Percentiles rank a stretch among this genome's conserved stretches.
Evolutionary conservation across 2,329 filamentous ascomycete species (phyloP).

Genomic region (Ophiostoma tasmaniense): DNA sequence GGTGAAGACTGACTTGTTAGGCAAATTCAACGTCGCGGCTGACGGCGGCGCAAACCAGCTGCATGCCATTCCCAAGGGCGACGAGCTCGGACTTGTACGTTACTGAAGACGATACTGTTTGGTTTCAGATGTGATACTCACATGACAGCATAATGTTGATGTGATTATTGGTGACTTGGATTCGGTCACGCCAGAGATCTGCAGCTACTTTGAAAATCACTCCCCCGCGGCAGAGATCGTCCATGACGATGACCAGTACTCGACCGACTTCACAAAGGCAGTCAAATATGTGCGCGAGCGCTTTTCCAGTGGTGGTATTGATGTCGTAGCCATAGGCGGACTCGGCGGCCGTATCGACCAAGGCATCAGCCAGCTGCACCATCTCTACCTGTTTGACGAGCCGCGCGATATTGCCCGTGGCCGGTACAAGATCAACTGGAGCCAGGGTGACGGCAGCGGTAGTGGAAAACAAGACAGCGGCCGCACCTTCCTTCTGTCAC

Average conservation of each 20-base stretch:
- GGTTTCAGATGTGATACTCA: neutral
- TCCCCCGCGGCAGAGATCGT: constrained; percentile 51
- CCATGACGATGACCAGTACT: constrained; percentile 70
- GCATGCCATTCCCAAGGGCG: constrained; percentile 31
- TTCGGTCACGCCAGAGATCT: constrained; percentile 58
- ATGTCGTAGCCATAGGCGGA: constrained; percentile 77
- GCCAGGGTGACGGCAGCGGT: constrained; percentile 27
- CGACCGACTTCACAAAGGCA: constrained; percentile 86
- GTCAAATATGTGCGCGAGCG: constrained; percentile 47
- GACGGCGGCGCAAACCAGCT: constrained; percentile 87
- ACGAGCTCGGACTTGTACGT: constrained; percentile 29
- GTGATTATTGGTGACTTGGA: constrained; percentile 86
- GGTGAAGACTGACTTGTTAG: neutral
- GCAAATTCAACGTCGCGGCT: constrained; percentile 55
- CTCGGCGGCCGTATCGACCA: constrained; percentile 89
- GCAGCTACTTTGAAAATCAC: constrained; percentile 51
- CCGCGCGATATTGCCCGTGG: neutral
- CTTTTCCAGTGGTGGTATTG: constrained; percentile 23
- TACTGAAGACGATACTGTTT: neutral
- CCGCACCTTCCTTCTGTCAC: constrained; percentile 69
- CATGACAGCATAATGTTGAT: constrained; percentile 45
- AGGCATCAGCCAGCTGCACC: constrained; percentile 78
- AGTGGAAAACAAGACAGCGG: neutral
- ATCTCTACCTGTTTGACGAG: constrained; percentile 59
- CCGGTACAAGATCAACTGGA: constrained; percentile 2